These are phyloP conservation scores for Hypomyces rosellus DNA, from an alignment of 2,329 filamentous ascomycete genomes.

Conservation along the genomic window DNA sequence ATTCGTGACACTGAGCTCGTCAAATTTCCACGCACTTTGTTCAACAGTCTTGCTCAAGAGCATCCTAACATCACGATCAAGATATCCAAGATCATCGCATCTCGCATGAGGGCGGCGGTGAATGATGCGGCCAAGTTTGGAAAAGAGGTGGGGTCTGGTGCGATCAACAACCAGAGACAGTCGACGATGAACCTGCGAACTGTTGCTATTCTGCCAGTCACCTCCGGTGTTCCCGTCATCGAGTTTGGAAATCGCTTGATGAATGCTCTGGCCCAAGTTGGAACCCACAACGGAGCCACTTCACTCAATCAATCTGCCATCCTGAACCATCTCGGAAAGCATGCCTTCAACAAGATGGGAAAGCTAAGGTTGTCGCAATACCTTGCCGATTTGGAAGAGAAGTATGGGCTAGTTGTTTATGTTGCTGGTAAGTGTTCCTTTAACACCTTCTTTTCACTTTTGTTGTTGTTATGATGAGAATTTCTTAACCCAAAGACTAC, in stretches of 20 bases:
- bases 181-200: constrained; percentile 91
- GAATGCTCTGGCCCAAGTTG: constrained; percentile 82
- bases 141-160: constrained; percentile 57
- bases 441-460: not conserved
- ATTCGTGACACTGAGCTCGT: constrained; percentile 95
- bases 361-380: constrained; percentile 95
- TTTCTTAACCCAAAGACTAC: constrained; percentile 42
- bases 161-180: constrained; percentile 51
- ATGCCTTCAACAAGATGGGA: constrained; percentile 96
- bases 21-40: constrained; percentile 90
- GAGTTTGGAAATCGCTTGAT: constrained; percentile 90
- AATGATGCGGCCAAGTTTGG: constrained; percentile 68
- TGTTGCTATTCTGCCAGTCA: constrained; percentile 85
- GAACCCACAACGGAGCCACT: constrained; percentile 81
- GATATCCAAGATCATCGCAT: constrained; percentile 96
- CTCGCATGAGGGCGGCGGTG: constrained; percentile 82
- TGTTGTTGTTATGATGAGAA: constrained; percentile 44
- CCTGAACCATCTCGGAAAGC: constrained; percentile 86
- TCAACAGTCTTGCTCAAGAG: constrained; percentile 95
- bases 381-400: constrained; percentile 92
- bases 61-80: constrained; percentile 98
- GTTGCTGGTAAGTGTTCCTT: constrained; percentile 59
- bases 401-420: constrained; percentile 91
- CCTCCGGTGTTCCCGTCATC: constrained; percentile 83
- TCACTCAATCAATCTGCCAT: constrained; percentile 91